These are phyloP conservation scores for Helotiales sp. DNA, from an alignment of 2,329 filamentous ascomycete genomes.

Conservation along the genomic window DNA sequence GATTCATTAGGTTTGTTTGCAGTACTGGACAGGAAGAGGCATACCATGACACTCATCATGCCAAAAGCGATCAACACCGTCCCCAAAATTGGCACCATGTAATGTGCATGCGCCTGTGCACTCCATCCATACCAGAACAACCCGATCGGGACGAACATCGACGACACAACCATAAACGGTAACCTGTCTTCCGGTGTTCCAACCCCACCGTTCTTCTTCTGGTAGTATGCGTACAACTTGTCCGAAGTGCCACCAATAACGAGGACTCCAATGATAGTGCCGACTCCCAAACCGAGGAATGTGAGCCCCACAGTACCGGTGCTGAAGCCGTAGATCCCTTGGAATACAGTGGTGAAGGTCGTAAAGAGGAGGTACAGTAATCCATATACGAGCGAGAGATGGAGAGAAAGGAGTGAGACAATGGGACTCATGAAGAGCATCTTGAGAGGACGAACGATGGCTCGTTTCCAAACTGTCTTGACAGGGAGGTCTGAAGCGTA, in stretches of 20 bases:
- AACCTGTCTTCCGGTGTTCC: slow-evolving; percentile 34
- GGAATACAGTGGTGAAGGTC: slow-evolving; percentile 51
- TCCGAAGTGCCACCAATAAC: neutral
- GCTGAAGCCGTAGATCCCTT: slow-evolving; percentile 41
- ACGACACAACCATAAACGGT: slow-evolving; percentile 45
- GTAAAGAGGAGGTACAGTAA: slow-evolving; percentile 54
- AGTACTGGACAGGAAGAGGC: neutral
- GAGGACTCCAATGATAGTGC: slow-evolving; percentile 24
- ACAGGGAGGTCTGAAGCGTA: slow-evolving; percentile 12
- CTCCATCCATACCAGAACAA: slow-evolving; percentile 56
- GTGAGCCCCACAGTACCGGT: slow-evolving; percentile 43
- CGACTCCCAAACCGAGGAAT: slow-evolving; percentile 45
- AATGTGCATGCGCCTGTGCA: slow-evolving; percentile 40
- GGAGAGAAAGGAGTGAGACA: slow-evolving; percentile 45
- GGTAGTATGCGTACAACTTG: slow-evolving; percentile 32
- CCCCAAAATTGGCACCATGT: slow-evolving; percentile 46
- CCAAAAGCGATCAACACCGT: slow-evolving; percentile 4
- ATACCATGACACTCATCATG: slow-evolving; percentile 7
- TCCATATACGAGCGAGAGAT: slow-evolving; percentile 53
- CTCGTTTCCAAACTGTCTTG: slow-evolving; percentile 38
- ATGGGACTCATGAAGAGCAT: slow-evolving; percentile 39
- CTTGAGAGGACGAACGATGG: slow-evolving; percentile 51
- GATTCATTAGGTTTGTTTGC: neutral
- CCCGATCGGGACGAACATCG: slow-evolving; percentile 44
- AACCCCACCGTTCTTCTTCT: slow-evolving; percentile 40